These are phyloP conservation scores for Elymus sibiricus DNA, from an alignment of 176 grass and related monocot genomes.

Conservation along the genomic window DNA sequence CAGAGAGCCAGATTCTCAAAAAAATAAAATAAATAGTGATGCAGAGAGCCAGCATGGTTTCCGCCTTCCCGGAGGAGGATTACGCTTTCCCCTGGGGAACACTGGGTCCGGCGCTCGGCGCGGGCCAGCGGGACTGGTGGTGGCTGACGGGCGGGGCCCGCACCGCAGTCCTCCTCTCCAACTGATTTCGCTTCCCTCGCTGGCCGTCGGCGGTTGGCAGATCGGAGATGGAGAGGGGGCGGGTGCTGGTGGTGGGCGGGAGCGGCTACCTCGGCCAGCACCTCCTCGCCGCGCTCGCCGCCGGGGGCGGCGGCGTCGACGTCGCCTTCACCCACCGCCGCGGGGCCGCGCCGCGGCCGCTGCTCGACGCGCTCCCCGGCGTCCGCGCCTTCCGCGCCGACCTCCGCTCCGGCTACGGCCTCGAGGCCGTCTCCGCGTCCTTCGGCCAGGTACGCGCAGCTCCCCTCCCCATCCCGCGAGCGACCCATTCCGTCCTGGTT, in stretches of 20 bases:
- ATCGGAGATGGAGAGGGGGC: slow-evolving; percentile 24
- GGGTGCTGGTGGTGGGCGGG: slow-evolving; percentile 80
- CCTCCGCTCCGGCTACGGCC: slow-evolving; percentile 57
- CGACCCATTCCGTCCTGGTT: not conserved
- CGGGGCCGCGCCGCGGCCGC: slow-evolving; percentile 43
- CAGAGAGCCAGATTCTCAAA: too few species aligned
- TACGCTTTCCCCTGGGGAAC: too few species aligned
- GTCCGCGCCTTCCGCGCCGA: slow-evolving; percentile 62
- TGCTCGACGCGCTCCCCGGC: slow-evolving; percentile 57
- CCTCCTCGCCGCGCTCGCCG: slow-evolving; percentile 59
- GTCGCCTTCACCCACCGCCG: slow-evolving; percentile 86
- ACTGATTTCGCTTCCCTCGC: not conserved
- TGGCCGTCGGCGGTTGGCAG: not conserved
- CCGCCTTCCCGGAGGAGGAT: too few species aligned
- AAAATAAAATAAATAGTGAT: too few species aligned
- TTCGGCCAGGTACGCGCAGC: slow-evolving; percentile 57
- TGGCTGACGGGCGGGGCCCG: not conserved
- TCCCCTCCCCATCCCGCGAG: not conserved
- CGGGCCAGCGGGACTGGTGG: too few species aligned
- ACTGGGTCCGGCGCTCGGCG: too few species aligned
- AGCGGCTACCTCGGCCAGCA: slow-evolving; percentile 90
- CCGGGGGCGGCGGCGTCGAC: not conserved
- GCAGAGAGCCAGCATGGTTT: too few species aligned
- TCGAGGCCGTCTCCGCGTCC: slow-evolving; percentile 40
- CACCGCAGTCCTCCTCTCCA: not conserved